Conservation (phyloP, 371 early-diverging fungal genomes). For the Mortierella sp. region DNA sequence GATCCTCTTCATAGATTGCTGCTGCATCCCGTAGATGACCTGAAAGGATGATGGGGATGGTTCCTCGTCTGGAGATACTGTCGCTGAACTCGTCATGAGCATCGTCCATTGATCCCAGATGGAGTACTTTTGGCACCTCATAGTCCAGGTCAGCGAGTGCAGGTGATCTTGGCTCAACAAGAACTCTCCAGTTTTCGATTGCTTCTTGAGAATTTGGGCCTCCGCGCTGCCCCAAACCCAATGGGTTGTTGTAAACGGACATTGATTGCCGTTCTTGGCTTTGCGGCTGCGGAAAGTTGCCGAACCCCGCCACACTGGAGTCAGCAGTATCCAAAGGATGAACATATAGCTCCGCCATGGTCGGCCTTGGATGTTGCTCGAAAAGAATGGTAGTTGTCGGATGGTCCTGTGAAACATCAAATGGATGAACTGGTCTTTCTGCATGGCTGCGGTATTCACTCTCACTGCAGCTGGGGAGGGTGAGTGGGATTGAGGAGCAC, state of each 20-base stretch:
- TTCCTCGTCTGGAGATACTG: conserved; percentile 22
- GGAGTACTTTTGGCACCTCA: background rate
- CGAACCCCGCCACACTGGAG: no score
- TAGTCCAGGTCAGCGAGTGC: conserved; percentile 11
- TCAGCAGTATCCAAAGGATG: background rate
- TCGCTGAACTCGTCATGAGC: conserved; percentile 1
- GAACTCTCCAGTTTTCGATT: conserved; percentile 47
- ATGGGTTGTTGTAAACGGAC: background rate
- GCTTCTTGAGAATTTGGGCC: conserved; percentile 38
- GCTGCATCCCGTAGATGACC: conserved; percentile 19
- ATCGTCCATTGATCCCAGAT: background rate
- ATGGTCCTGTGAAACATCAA: conserved; percentile 8
- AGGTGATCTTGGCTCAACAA: conserved; percentile 40
- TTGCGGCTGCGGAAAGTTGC: background rate
- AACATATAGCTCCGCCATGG: background rate
- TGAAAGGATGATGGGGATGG: conserved; percentile 39
- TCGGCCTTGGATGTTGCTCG: background rate
- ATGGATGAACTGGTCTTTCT: conserved; percentile 31
- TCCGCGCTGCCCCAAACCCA: background rate
- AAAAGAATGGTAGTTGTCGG: background rate
- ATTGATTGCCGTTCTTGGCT: conserved; percentile 8
- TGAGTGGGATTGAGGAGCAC: conserved; percentile 19
- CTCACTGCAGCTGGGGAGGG: conserved; percentile 4
- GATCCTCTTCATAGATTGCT: conserved; percentile 2
- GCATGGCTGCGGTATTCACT: background rate